Evolutionary conservation across 495 filamentous ascomycete species (phyloP).

Genomic region (Penicillium maclennaniae): DNA sequence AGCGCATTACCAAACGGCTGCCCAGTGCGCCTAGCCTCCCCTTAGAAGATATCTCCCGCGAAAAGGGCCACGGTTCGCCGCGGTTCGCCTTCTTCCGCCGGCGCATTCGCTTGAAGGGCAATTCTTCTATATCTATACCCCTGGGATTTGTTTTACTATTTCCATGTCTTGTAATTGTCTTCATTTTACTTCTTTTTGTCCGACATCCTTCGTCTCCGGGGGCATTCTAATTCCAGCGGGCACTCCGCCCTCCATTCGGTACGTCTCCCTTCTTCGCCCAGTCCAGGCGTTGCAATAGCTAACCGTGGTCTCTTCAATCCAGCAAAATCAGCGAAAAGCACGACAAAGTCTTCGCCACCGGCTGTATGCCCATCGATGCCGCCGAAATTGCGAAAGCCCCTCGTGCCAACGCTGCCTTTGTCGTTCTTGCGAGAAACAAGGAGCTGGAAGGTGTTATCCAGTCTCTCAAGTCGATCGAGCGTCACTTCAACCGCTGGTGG

Average conservation of each 20-base stretch:
- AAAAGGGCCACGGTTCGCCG: constrained; percentile 50
- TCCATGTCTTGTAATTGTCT: constrained; percentile 83
- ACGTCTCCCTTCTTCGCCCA: constrained; percentile 24
- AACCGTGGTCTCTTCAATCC: constrained; percentile 11
- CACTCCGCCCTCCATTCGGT: constrained; percentile 89
- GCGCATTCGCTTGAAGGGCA: constrained; percentile 88
- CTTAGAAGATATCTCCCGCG: constrained; percentile 54
- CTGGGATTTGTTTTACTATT: constrained; percentile 90
- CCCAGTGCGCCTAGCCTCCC: constrained; percentile 58
- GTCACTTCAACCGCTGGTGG: constrained; percentile 99
- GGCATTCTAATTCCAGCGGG: constrained; percentile 86
- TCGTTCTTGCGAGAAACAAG: constrained; percentile 94
- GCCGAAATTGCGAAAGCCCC: constrained; percentile 58
- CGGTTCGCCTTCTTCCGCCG: constrained; percentile 81
- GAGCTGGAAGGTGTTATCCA: constrained; percentile 94
- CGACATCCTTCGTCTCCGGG: constrained; percentile 77
- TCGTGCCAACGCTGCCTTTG: constrained; percentile 89
- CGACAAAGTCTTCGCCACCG: constrained; percentile 92
- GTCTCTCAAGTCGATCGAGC: constrained; percentile 95
- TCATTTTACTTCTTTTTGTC: constrained; percentile 87
- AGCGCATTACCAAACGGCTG: constrained; percentile 60
- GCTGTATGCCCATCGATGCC: constrained; percentile 61
- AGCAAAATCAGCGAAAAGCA: constrained; percentile 97
- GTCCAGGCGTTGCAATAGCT: constrained; percentile 1
- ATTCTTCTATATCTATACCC: constrained; percentile 90